Conservation (phyloP, 1,284 basidiomycete species). For the Fomitiporia mediterranea region DNA sequence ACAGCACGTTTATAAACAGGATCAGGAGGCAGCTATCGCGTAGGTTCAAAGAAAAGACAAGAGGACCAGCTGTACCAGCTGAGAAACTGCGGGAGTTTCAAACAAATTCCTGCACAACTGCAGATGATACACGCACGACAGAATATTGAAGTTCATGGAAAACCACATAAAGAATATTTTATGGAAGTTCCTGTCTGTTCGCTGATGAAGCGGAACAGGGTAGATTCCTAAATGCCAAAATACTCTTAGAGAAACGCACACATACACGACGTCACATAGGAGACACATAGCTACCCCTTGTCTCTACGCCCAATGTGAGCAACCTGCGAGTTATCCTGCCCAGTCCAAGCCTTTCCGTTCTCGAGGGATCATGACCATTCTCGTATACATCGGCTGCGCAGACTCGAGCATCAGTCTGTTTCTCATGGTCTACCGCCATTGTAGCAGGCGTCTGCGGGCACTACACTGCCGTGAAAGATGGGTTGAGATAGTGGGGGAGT, state of each 20-base stretch:
- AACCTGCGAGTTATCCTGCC: slow-evolving; percentile 8
- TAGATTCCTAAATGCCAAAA: slow-evolving; percentile 38
- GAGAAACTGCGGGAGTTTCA: slow-evolving; percentile 51
- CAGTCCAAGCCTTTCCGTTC: slow-evolving; percentile 8
- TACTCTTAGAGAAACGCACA: not conserved
- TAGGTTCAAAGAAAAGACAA: slow-evolving; percentile 61
- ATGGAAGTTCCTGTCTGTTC: slow-evolving; percentile 58
- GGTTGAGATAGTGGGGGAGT: not conserved
- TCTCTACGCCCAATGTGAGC: slow-evolving; percentile 19
- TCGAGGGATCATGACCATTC: slow-evolving; percentile 3
- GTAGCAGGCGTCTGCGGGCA: not conserved
- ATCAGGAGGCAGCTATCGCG: slow-evolving; percentile 71
- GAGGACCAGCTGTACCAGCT: slow-evolving; percentile 67
- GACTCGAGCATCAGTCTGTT: not conserved
- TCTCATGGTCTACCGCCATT: slow-evolving; percentile 2
- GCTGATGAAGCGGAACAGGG: slow-evolving; percentile 45
- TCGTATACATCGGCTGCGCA: not conserved
- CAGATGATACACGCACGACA: slow-evolving; percentile 45
- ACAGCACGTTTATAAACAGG: slow-evolving; percentile 70
- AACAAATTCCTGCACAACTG: not conserved
- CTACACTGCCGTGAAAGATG: not conserved
- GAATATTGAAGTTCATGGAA: slow-evolving; percentile 67
- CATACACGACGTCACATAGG: not conserved
- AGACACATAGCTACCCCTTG: slow-evolving; percentile 9
- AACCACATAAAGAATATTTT: slow-evolving; percentile 78